Conservation (phyloP, 306 rosid genomes). For the Spatholobus suberectus region DNA sequence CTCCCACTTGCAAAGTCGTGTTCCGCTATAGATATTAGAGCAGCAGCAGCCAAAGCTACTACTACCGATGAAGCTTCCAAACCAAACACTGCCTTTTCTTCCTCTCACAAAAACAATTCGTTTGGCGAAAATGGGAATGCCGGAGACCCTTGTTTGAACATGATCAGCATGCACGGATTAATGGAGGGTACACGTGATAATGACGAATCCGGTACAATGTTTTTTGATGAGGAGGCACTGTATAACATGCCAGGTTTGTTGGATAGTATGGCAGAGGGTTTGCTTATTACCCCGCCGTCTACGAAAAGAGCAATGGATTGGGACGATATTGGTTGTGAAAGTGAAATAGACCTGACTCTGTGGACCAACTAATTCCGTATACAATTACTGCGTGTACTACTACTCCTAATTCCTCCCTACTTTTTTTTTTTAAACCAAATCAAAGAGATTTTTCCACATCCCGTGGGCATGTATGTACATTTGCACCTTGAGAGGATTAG, state of each 20-base stretch:
- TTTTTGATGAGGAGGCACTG: conserved; percentile 44
- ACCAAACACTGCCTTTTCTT: background rate
- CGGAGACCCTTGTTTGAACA: background rate
- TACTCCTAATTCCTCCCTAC: background rate
- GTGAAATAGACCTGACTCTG: conserved; percentile 10
- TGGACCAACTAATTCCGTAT: background rate
- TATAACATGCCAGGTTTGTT: conserved; percentile 47
- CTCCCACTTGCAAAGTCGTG: conserved; percentile 35
- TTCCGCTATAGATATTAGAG: conserved; percentile 28
- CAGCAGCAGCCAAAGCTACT: conserved; percentile 19
- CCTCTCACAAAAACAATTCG: background rate
- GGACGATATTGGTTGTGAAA: background rate
- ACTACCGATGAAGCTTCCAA: background rate
- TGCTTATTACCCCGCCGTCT: conserved; percentile 38
- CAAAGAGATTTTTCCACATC: background rate
- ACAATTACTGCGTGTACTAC: background rate
- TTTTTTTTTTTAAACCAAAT: background rate
- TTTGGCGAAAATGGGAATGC: background rate
- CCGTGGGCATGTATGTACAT: no score
- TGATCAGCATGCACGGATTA: background rate
- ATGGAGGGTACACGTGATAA: background rate
- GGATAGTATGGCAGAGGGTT: conserved; percentile 43
- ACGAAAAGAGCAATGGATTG: background rate
- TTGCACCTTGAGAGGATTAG: background rate
- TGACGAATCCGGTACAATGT: background rate